Evolutionary conservation across 2,329 filamentous ascomycete species (phyloP), one percentile per base, ranked within the genome.

Genomic region (Clonostachys solani): DNA sequence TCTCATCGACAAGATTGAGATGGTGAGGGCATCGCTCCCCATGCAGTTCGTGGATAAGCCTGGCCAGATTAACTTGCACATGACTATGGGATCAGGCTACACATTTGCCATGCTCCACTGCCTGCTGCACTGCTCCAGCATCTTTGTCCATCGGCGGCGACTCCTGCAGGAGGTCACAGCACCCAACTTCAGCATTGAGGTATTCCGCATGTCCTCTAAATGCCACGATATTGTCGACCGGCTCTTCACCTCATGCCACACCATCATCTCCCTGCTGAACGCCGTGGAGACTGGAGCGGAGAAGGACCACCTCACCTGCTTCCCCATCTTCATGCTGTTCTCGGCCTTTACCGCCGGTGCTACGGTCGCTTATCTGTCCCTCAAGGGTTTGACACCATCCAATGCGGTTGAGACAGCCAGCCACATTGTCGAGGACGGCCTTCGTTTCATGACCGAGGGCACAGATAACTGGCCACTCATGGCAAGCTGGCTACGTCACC

Each of bases 261-360:
- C 72, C 59, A 80, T 80, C 50, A 76, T 81, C 43, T 72, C 74
- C 6, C 72, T 81, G 47, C 66, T 83, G 17, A 68, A 73, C 5
- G 74, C 78, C 2, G 72, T 83, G 4, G 79, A 83, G 60, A 62
- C 69, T 12, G 77, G 78, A 10, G 68, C 73, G 2, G 78, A 83
- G 45, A 82, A 82, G 64, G 77, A 82, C 46, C 68, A 71, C 19
- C 69, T 75, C n/a, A 67, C 77, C n/a, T 81, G 75, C 61, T 80
- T 82, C 62, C 80, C 80, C 36, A 78, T 83, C 47, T 80, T 81
- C 51, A 83, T 83, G 80, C 67, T 83, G 12, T 83, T 83, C 59
- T 78, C 79, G 0, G 75, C 78, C 44, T 83, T 83, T 51, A 82
- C 78, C 0, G 77, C 79, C 3, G 78, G 78, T 50, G 79, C 79